A percentile compares a stretch with the other conserved stretches of the same genome.
Conservation (phyloP, 495 filamentous ascomycete species). For the Hyaloscypha bicolor region DNA sequence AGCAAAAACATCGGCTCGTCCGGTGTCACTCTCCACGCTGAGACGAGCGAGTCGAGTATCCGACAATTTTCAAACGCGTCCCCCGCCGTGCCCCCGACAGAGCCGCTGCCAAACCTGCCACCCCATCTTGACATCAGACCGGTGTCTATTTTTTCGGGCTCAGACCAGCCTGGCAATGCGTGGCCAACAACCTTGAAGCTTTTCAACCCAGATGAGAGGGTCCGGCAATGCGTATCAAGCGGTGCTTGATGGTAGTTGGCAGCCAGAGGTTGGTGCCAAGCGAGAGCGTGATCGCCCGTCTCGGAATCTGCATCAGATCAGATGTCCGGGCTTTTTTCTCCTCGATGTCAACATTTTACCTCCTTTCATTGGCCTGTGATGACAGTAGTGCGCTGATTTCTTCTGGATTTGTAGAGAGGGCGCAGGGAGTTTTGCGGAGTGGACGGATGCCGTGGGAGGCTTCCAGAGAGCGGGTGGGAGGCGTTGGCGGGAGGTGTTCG, state of each 20-base stretch:
- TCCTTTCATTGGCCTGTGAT: not conserved
- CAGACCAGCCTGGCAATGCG: not conserved
- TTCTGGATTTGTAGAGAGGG: not conserved
- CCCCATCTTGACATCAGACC: not conserved
- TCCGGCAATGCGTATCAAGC: constrained; percentile 5
- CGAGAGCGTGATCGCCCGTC: constrained; percentile 4
- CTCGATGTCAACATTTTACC: not conserved
- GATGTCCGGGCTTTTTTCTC: not conserved
- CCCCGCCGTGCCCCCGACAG: not conserved
- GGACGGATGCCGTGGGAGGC: not conserved
- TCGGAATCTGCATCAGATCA: constrained; percentile 2
- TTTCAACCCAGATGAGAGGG: not conserved
- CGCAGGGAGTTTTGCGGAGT: not conserved
- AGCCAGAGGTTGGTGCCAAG: not conserved
- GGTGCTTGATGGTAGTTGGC: not conserved
- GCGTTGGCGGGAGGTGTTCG: not conserved
- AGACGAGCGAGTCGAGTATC: constrained; percentile 13
- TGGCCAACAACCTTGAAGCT: not conserved
- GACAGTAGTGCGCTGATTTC: not conserved
- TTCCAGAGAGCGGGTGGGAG: not conserved
- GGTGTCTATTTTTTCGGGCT: not conserved
- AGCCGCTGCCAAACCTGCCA: not conserved
- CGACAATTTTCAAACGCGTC: constrained; percentile 11
- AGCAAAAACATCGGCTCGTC: not conserved
- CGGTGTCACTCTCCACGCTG: not conserved